phyloP scores from a whole-genome alignment of 805 yeast species.

The Cyberlindnera samutprakarnensis region DNA sequence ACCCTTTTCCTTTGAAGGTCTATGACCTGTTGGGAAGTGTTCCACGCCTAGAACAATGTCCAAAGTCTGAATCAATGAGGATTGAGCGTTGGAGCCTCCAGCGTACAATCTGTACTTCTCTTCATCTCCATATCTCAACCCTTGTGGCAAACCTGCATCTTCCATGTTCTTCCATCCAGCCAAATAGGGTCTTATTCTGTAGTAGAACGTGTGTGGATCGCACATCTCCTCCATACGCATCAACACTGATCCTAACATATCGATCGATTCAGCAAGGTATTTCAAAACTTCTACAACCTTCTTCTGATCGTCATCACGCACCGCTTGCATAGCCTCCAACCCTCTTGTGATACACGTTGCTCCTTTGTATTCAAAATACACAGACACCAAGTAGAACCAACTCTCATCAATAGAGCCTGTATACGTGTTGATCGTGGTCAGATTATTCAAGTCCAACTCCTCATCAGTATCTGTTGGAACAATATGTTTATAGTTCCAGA shows the following conservation, averaged over 20 bases:
- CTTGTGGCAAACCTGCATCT: constrained; percentile 73
- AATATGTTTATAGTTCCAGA: constrained; percentile 79
- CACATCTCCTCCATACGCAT: constrained; percentile 89
- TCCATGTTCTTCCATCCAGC: constrained; percentile 96
- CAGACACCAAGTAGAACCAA: constrained; percentile 90
- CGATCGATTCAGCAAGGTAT: constrained; percentile 65
- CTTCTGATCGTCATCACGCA: constrained; percentile 36
- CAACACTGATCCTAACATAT: constrained; percentile 61
- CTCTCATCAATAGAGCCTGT: constrained; percentile 89
- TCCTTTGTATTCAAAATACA: constrained; percentile 78
- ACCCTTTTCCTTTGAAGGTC: constrained; percentile 21
- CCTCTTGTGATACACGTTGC: constrained; percentile 65
- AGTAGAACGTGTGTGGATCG: constrained; percentile 88
- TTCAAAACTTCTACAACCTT: constrained; percentile 44
- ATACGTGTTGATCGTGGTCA: constrained; percentile 75
- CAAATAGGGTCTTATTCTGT: constrained; percentile 76
- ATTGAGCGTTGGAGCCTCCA: constrained; percentile 94
- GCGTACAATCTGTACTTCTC: constrained; percentile 47
- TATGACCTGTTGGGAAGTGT: constrained; percentile 71
- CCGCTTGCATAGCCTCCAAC: constrained; percentile 53
- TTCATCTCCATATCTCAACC: constrained; percentile 72
- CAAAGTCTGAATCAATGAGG: constrained; percentile 79
- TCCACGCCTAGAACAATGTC: constrained; percentile 71
- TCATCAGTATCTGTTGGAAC: constrained; percentile 31
- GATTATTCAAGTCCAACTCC: constrained; percentile 48